phyloP scores from a whole-genome alignment of 1,284 basidiomycete species.

The Melampsora americana region DNA sequence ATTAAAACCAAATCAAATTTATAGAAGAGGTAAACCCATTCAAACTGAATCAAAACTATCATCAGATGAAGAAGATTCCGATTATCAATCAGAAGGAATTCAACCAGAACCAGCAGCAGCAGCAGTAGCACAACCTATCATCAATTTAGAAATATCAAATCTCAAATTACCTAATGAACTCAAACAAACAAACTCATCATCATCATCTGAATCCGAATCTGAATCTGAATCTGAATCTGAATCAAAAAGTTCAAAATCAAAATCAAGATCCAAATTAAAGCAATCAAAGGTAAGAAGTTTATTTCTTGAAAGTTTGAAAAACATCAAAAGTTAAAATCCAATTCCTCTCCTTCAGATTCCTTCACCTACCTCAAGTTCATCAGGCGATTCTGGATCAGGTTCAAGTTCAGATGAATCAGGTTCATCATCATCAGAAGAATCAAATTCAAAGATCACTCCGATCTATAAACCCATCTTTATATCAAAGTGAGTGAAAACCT shows the following conservation, averaged over 20 bases:
- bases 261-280: not conserved
- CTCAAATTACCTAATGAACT: too few species aligned
- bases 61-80: too few species aligned
- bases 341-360: not conserved
- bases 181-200: too few species aligned
- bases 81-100: too few species aligned
- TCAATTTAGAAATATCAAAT: too few species aligned
- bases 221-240: not conserved
- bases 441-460: constrained; percentile 52
- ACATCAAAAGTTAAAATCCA: not conserved
- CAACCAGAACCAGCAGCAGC: too few species aligned
- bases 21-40: constrained; percentile 26
- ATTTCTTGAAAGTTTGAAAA: not conserved
- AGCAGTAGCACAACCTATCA: too few species aligned
- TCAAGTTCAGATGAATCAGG: not conserved
- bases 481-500: constrained; percentile 66
- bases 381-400: constrained; percentile 4
- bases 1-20: constrained; percentile 6
- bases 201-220: too few species aligned
- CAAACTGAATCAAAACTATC: too few species aligned
- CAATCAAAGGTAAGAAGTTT: not conserved
- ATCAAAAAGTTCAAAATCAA: not conserved
- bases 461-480: constrained; percentile 83
- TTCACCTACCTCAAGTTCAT: not conserved
- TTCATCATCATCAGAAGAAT: constrained; percentile 19